Base-by-base conservation (phyloP, 768 basidiomycete genomes). In the Macrolepiota dolichaula region DNA sequence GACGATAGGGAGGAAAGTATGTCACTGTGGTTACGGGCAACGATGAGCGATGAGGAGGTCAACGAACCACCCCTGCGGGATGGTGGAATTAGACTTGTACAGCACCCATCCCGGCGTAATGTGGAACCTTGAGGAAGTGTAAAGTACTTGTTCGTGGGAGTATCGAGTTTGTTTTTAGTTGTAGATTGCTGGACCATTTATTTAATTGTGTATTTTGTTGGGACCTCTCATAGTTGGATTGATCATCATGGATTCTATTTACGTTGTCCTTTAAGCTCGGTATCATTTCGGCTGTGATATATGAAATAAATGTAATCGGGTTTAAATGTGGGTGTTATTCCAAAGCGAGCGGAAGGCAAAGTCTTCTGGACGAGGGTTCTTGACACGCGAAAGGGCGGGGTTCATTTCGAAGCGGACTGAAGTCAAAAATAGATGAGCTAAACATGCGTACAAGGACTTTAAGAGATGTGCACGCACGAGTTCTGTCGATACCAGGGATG, bases 1-100 rank as follows among this genome's bases (percentile, higher is more conserved):
- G 83, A 85, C 65, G 88, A 89, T 55, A 69, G 70, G 52, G 88
- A 88, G 59, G 88, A 89, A 73, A 85, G 83, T 57, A 69, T 81
- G 55, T 79, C 85, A 52, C 65, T 89, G 57, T 85, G 81, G 82
- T 70, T 71, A 22, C 62, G 59, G 35, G 7, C 42, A 69, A 70
- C 29, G 55, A 40, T 47, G 72, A 70, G 42, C n/a, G 63, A 63
- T 25, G 70, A 68, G 4, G 72, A 69, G n/a, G 60, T 55, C 29
- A 7, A 44, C 19, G 42, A 44, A 37, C 50, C 68, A 3, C 47
- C 62, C 22, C 46, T 55, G 19, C 25, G n/a, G 29, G 63, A 60
- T 13, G 71, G 70, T 4, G 77, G 79, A 2, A 76, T 81, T 65
- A 69, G 80, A 63, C 68, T 81, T 55, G 80, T 81, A 37, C 71